Base-by-base conservation (phyloP, 2,329 filamentous ascomycete species). In the Sporothrix sp. region DNA sequence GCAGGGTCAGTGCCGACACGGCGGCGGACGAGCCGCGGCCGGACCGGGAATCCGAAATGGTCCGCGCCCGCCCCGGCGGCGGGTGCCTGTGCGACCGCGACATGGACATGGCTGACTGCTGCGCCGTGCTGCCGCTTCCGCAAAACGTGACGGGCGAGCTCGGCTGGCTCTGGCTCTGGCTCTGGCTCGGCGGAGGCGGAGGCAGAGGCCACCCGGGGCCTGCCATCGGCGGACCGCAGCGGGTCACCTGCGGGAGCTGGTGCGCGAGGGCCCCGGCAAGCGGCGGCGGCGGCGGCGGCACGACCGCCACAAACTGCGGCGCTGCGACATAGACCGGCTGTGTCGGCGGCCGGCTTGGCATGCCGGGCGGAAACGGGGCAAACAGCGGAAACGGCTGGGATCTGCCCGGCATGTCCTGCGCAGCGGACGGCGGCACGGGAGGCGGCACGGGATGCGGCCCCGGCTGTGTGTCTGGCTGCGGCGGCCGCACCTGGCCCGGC, bases 241-340 rank as follows among this genome's bases (percentile, higher is more conserved):
- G 23, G n/a, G 40, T 13, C 7, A 27, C 18, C 23, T 40, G 43
- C 2, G 25, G 42, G 4, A 36, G 11, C 18, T 21, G 36, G 25
- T 5, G 42, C 23, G 18, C 4, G n/a, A 21, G 14, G 6, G 13
- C 20, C 20, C 43, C 43, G 9, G 21, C 10, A n/a, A 53, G 42
- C 3, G 55, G 53, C 1, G 53, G 55, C 1, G 53, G 55, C 3
- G 53, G 55, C 7, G 51, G 53, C 8, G 51, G 55, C 3, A 55
- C 2, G 7, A 53, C 13, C 2, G 52, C n/a, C 6, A 56, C 13
- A 6, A 33, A n/a, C 7, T 36, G 35, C 2, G 36, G 40, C 30
- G 18, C 9, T 3, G 39, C 5, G 1, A 44, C 39, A 20, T 40
- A 43, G 20, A 20, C 14, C 9, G 49, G 45, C 11, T 48, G 51